Evolutionary conservation across 208 protist genomes (phyloP), one percentile per base, ranked within the genome.

Genomic region (Giardia duodenalis): DNA sequence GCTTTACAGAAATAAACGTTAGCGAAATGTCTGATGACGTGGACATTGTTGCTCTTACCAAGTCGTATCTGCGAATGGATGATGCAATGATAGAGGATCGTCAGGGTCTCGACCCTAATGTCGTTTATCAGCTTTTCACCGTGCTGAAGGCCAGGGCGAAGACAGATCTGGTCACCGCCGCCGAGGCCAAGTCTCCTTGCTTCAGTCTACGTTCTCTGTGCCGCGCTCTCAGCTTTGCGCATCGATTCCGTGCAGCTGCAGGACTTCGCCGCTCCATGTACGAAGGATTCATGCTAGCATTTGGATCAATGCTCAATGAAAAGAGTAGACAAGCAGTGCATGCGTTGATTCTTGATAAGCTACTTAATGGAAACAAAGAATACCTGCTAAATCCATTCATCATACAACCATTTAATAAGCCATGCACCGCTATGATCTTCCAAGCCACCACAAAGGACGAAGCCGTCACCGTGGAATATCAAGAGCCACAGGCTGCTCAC

Each of bases 1-100:
- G 97, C 57, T 99, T 99, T 94, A 98, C 98, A 1, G 98, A 99
- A 94, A 96, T 98, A 92, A 99, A 98, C 94, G 97, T 99, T 0
- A 96, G 97, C 57, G 98, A 99, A 92, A 94, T 98, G 0, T 96
- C 95, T 67, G 88, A 86, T 76, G n/a, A 96, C 96, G 90, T 98
- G 99, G 93, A 96, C 99, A 47, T 94, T 92, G 67, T 95, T 96
- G 44, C n/a, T 46, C 22, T 67, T 2, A 44, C 1, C 2, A 0
- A 44, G 19, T 46, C 1, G 19, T 92, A 92, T 86, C 86, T 92
- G 22, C 19, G 86, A 10, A 76, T 76, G 19, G 10, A 10, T 30
- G 57, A 76, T 10, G 57, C 57, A 10, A 30, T 39, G 19, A 76
- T 30, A 30, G 30, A 10, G 1, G 67, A 87, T 92, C 10, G 19